phyloP scores from a whole-genome alignment of 2,329 filamentous ascomycete genomes.

The Fusarium sp. region DNA sequence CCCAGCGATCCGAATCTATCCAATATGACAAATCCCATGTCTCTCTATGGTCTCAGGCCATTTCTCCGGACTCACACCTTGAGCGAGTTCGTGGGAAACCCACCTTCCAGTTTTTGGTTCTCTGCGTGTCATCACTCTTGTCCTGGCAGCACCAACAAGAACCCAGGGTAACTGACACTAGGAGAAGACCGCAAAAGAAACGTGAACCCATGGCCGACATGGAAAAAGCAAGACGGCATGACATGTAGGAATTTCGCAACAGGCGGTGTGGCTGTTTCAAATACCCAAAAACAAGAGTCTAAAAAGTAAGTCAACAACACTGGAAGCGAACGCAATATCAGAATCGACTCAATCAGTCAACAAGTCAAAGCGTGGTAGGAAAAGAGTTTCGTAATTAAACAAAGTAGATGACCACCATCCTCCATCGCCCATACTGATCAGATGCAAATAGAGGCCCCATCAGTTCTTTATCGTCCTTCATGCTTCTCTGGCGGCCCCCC shows the following conservation, averaged over 20 bases:
- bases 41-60: not conserved
- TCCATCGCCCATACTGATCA: constrained; percentile 48
- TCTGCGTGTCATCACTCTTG: not conserved
- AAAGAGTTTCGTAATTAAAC: constrained; percentile 63
- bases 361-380: constrained; percentile 37
- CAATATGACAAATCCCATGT: not conserved
- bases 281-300: constrained; percentile 1
- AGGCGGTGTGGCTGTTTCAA: constrained; percentile 5
- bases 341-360: constrained; percentile 22
- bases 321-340: constrained; percentile 7
- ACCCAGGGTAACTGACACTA: not conserved
- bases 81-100: not conserved
- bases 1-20: not conserved
- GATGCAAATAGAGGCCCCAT: constrained; percentile 45
- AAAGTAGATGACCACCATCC: constrained; percentile 62
- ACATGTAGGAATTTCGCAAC: not conserved
- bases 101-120: not conserved
- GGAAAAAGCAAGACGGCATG: constrained; percentile 4
- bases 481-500: constrained; percentile 22
- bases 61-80: not conserved
- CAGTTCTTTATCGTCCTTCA: constrained; percentile 31
- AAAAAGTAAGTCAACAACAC: constrained; percentile 23
- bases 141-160: not conserved
- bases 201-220: constrained; percentile 15
- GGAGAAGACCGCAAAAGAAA: constrained; percentile 1